phyloP scores from a whole-genome alignment of 495 filamentous ascomycete genomes.

The Paragyromitra xinjiangensis region DNA sequence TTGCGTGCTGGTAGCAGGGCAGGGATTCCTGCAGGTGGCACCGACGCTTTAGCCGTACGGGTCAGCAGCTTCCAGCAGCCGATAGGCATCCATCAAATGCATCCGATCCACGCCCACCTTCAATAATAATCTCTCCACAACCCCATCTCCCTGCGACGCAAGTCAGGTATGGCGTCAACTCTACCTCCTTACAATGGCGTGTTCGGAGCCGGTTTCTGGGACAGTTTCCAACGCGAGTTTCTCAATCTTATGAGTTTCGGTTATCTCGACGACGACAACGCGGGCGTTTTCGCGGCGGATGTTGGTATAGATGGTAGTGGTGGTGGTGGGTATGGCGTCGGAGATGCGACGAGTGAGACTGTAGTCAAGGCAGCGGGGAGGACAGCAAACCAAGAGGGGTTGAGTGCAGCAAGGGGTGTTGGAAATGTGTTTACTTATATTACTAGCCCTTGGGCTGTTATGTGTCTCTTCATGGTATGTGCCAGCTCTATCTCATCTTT shows the following conservation, averaged over 20 bases:
- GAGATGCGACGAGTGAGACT: not conserved
- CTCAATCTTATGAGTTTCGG: conserved; percentile 54
- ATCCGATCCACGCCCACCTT: conserved; percentile 11
- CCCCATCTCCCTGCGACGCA: conserved; percentile 9
- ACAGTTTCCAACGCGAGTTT: conserved; percentile 50
- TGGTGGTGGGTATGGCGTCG: not conserved
- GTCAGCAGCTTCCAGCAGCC: conserved; percentile 2
- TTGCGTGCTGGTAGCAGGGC: not conserved
- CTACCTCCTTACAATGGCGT: conserved; percentile 9
- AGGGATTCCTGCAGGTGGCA: conserved; percentile 2
- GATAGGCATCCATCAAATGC: conserved; percentile 18
- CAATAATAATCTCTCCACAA: conserved; percentile 10
- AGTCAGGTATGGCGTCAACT: conserved; percentile 25
- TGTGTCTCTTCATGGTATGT: conserved; percentile 77
- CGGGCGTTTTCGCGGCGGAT: conserved; percentile 35
- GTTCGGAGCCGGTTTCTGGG: conserved; percentile 18
- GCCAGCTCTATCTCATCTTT: not conserved
- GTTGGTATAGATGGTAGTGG: not conserved
- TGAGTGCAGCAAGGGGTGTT: conserved; percentile 62
- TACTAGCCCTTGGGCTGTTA: conserved; percentile 91
- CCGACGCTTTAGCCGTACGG: conserved; percentile 26
- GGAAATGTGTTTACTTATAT: conserved; percentile 90
- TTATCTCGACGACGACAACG: conserved; percentile 46
- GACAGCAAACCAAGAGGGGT: conserved; percentile 8
- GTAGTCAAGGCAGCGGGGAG: not conserved